phyloP scores from a whole-genome alignment of 2,329 filamentous ascomycete genomes.

The Stachybotrys echinatus region DNA sequence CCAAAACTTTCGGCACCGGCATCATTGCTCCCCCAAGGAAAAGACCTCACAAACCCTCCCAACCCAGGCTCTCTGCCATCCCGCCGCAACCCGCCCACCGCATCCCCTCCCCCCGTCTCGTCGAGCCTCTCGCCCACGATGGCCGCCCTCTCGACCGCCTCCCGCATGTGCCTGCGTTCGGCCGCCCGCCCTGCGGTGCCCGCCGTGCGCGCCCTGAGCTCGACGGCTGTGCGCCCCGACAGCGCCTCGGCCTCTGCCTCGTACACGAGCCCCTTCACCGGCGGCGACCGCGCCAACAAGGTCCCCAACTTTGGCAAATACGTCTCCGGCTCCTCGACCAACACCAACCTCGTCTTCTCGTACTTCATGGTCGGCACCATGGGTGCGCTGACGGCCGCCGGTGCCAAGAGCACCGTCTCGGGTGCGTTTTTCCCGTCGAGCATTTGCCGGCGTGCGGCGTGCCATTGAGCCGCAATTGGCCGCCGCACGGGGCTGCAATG shows the following conservation, averaged over 20 bases:
- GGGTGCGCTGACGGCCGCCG: slow-evolving; percentile 85
- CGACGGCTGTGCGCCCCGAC: slow-evolving; percentile 43
- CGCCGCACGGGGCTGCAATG: neutral
- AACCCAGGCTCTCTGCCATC: slow-evolving; percentile 8
- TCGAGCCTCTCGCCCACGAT: slow-evolving; percentile 35
- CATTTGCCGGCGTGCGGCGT: neutral
- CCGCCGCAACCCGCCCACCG: slow-evolving; percentile 20
- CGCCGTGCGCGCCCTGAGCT: slow-evolving; percentile 51
- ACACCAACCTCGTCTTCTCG: slow-evolving; percentile 78
- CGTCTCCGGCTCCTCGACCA: slow-evolving; percentile 62
- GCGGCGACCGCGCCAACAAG: slow-evolving; percentile 53
- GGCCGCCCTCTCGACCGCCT: slow-evolving; percentile 64
- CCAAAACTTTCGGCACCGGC: slow-evolving; percentile 37
- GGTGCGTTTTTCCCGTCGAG: slow-evolving; percentile 54
- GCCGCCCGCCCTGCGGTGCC: slow-evolving; percentile 34
- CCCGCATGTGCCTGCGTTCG: slow-evolving; percentile 63
- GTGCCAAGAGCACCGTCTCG: slow-evolving; percentile 96
- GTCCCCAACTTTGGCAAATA: slow-evolving; percentile 92
- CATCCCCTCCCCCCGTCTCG: slow-evolving; percentile 9
- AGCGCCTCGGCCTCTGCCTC: slow-evolving; percentile 29
- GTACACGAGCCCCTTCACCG: slow-evolving; percentile 62
- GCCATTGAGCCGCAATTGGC: slow-evolving; percentile 24
- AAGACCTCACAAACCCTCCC: slow-evolving; percentile 40
- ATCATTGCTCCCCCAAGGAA: slow-evolving; percentile 31
- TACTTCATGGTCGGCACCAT: slow-evolving; percentile 99